Conservation (phyloP, 306 rosid species). For the Rubus idaeus region DNA sequence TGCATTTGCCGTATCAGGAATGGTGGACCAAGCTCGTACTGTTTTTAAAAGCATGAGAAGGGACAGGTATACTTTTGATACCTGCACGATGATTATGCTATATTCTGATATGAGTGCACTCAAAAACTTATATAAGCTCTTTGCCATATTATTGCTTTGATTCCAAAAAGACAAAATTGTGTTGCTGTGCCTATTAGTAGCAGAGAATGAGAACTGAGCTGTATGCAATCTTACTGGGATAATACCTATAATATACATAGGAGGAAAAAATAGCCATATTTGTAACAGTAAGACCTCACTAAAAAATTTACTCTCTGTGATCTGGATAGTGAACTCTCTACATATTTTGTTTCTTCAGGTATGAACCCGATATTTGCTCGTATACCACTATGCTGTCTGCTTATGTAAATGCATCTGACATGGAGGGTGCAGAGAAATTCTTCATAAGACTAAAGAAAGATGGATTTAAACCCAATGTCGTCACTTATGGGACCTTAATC, state of each 20-base stretch:
- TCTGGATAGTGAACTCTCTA: not conserved
- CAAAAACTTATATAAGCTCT: not conserved
- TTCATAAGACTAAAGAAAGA: slow-evolving; percentile 71
- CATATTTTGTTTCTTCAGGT: slow-evolving; percentile 45
- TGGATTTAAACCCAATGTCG: slow-evolving; percentile 72
- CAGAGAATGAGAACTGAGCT: not conserved
- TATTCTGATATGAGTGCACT: not conserved
- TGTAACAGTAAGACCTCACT: not conserved
- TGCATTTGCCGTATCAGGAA: slow-evolving; percentile 92
- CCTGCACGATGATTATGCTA: slow-evolving; percentile 13
- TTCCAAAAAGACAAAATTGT: not conserved
- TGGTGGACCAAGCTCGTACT: slow-evolving; percentile 87
- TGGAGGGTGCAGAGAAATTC: slow-evolving; percentile 90
- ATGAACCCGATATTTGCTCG: slow-evolving; percentile 74
- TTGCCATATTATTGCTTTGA: not conserved
- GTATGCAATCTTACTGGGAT: not conserved
- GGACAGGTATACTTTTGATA: slow-evolving; percentile 58
- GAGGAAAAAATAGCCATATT: not conserved
- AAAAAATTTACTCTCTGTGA: not conserved
- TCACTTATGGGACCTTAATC: slow-evolving; percentile 77
- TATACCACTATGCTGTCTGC: slow-evolving; percentile 92
- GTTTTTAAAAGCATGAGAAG: slow-evolving; percentile 96
- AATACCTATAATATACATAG: not conserved
- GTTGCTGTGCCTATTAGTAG: slow-evolving; percentile 5
- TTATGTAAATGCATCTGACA: slow-evolving; percentile 80